Percentiles rank a stretch among this genome's conserved stretches.
phyloP scores from a whole-genome alignment of 805 yeast genomes.

The Zygosaccharomyces bisporus region DNA sequence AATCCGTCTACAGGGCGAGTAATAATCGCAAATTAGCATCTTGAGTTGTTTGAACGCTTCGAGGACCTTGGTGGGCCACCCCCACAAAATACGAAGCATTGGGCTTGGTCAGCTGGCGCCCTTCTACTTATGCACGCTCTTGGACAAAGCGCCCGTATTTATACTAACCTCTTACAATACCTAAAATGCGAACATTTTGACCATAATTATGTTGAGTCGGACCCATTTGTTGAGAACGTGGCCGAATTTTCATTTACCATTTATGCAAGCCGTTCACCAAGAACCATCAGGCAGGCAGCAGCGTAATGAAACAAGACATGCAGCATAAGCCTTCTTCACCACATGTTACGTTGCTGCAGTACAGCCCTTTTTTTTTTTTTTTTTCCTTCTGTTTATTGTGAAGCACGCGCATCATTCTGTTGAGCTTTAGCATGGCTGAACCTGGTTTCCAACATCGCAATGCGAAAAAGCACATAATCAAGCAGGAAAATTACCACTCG shows the following conservation, averaged over 20 bases:
- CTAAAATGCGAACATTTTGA: neutral
- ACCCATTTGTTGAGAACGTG: conserved; percentile 5
- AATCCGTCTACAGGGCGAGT: conserved; percentile 5
- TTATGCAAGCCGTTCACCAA: neutral
- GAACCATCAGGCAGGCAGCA: neutral
- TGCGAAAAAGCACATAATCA: neutral
- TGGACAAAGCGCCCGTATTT: neutral
- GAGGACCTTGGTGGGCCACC: neutral
- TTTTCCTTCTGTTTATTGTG: too few relatives aligned
- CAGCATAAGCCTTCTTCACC: neutral
- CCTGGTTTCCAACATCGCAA: neutral
- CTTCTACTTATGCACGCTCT: too few relatives aligned
- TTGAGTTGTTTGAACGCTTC: neutral
- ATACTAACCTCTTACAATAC: neutral
- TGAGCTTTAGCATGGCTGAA: neutral
- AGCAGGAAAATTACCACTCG: neutral
- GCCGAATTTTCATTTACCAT: neutral
- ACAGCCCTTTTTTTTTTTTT: too few relatives aligned
- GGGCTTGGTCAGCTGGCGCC: neutral
- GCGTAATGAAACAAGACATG: neutral
- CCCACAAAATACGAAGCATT: neutral
- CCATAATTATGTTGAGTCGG: neutral
- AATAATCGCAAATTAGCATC: neutral
- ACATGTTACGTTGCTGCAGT: neutral
- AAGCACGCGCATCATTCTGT: neutral